A percentile compares a stretch with the other conserved stretches of the same genome.
Conservation (phyloP, 2,329 filamentous ascomycete species). For the Fusarium subtropicale region DNA sequence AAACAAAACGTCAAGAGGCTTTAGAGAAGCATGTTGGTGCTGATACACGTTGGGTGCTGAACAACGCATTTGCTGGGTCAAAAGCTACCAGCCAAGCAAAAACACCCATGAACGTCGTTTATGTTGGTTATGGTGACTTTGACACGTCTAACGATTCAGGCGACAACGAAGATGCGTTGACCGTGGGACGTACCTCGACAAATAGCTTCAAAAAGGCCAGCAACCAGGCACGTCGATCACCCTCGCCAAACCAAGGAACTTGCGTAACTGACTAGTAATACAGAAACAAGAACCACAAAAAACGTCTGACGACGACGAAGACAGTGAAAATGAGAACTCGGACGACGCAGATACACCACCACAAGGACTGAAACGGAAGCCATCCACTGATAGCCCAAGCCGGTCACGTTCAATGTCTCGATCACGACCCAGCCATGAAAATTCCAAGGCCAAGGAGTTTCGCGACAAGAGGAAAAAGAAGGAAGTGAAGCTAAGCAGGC, state of each 20-base stretch:
- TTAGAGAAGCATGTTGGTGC: slow-evolving; percentile 72
- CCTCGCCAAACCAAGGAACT: background rate
- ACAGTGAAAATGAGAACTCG: slow-evolving; percentile 47
- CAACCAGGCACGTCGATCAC: slow-evolving; percentile 46
- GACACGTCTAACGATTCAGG: slow-evolving; percentile 55
- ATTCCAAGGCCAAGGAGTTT: slow-evolving; percentile 58
- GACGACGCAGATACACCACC: slow-evolving; percentile 42
- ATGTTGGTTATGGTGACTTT: slow-evolving; percentile 65
- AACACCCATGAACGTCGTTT: slow-evolving; percentile 67
- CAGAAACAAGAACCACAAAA: slow-evolving; percentile 37
- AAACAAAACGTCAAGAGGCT: slow-evolving; percentile 71
- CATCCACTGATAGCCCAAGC: slow-evolving; percentile 43
- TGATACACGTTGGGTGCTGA: slow-evolving; percentile 82
- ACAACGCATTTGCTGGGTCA: slow-evolving; percentile 54
- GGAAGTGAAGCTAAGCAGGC: slow-evolving; percentile 72
- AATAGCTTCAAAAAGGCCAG: slow-evolving; percentile 47
- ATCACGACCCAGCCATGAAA: slow-evolving; percentile 46
- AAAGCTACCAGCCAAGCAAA: slow-evolving; percentile 49
- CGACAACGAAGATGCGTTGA: slow-evolving; percentile 51
- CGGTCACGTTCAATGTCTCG: slow-evolving; percentile 52
- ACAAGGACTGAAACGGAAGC: slow-evolving; percentile 46
- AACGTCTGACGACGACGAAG: slow-evolving; percentile 37
- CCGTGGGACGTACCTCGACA: slow-evolving; percentile 54
- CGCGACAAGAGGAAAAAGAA: slow-evolving; percentile 72
- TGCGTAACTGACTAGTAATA: slow-evolving; percentile 18